Conservation (phyloP, 257 asterid genomes). For the Petunia axillaris region DNA sequence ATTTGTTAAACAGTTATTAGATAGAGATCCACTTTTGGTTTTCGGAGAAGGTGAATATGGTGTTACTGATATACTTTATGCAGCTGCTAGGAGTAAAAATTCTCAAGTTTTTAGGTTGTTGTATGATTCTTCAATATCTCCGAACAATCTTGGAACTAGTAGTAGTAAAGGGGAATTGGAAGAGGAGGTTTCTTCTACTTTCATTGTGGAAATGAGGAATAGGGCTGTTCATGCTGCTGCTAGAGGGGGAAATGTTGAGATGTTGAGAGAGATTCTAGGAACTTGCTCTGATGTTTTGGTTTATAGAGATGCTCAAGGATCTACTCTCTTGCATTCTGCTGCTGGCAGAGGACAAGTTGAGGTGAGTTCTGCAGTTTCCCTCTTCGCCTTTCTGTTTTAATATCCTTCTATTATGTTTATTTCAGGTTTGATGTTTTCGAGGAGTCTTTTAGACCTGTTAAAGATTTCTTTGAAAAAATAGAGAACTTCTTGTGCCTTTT, state of each 20-base stretch:
- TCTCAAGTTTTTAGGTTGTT: slow-evolving; percentile 62
- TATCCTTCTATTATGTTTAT: background rate
- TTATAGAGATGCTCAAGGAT: slow-evolving; percentile 74
- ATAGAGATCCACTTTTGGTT: slow-evolving; percentile 66
- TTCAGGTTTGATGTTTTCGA: too few species aligned
- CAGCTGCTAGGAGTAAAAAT: slow-evolving; percentile 75
- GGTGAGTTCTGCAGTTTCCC: slow-evolving; percentile 45
- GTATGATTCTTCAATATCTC: slow-evolving; percentile 47
- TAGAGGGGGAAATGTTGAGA: slow-evolving; percentile 77
- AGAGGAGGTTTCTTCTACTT: slow-evolving; percentile 45
- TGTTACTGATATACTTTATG: slow-evolving; percentile 79
- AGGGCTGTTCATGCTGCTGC: slow-evolving; percentile 86
- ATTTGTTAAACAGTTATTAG: slow-evolving; percentile 66
- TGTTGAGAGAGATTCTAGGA: slow-evolving; percentile 63
- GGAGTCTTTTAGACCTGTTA: too few species aligned
- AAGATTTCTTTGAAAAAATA: too few species aligned
- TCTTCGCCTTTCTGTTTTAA: background rate
- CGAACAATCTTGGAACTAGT: slow-evolving; percentile 16
- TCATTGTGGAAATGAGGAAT: slow-evolving; percentile 58
- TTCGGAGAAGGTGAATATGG: slow-evolving; percentile 98
- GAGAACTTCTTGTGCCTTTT: too few species aligned
- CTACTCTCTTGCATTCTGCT: slow-evolving; percentile 80
- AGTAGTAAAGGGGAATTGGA: slow-evolving; percentile 20
- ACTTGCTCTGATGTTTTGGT: slow-evolving; percentile 58
- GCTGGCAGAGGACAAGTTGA: slow-evolving; percentile 74